Base-by-base conservation (phyloP, 2,329 filamentous ascomycete genomes). In the Chaetothyriales sp. region DNA sequence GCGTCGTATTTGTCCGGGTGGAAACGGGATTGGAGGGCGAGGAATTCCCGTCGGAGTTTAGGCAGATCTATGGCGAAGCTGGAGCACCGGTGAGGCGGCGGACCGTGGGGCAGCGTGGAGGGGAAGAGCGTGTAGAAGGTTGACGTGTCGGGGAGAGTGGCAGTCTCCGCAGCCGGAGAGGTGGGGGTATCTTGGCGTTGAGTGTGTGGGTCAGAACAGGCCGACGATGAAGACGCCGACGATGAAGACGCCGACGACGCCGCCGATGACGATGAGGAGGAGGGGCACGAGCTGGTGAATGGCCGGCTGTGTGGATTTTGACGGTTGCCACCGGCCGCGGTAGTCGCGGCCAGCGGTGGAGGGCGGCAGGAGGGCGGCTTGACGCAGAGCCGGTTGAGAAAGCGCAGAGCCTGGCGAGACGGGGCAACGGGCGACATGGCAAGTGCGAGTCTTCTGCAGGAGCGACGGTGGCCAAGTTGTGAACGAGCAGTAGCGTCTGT, bases 91-190 rank as follows among this genome's bases (percentile, higher is more conserved):
- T 40, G 33, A 40, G 33, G 33, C 0, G 92, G 92, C 0, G 88
- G 85, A 1, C 90, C 90, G 1, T 67, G 50, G 0, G 89, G 80
- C 2, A 95, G 76, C 2, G 89, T 86, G 29, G 77, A 66, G 1
- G 89, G 89, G 74, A 98, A 98, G 70, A 97, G 80, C 51, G 83
- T 80, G 76, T 95, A 97, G 75, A 90, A 80, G 51, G 83, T 87
- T 47, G 56, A 50, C 59, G 57, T 58, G 49, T 58, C 54, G 5
- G 52, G 52, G 43, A 53, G 19, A 18, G 49, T n/a, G 44, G 46
- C 19, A 20, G 48, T 44, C n/a, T 13, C 47, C 47, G 5, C 13
- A 20, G 44, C 4, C 28, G 47, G 47, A 45, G 44, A n/a, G 8
- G 46, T 13, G 7, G 46, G 13, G 25, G 51, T 10, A 50, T 51